Percentiles rank a stretch among this genome's conserved stretches.
phyloP scores from a whole-genome alignment of 352 stramenopile genomes.

The Phytophthora crassamura region DNA sequence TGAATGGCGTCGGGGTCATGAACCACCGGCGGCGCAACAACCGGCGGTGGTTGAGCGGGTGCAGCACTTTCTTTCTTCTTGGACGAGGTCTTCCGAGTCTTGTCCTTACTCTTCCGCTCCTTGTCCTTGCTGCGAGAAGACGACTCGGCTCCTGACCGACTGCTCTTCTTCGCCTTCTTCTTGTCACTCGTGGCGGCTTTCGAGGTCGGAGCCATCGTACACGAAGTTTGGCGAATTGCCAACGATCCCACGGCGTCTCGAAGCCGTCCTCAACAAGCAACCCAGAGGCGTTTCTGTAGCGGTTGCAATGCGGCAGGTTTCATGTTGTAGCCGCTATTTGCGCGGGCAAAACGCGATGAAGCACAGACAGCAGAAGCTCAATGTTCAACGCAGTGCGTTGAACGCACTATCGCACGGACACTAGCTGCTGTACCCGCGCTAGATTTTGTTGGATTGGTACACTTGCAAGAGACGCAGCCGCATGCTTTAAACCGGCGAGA shows the following conservation, averaged over 20 bases:
- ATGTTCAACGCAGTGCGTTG: no score
- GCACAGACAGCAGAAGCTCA: no score
- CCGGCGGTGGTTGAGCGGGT: not conserved
- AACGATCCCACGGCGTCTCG: not conserved
- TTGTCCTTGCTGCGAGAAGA: conserved; percentile 35
- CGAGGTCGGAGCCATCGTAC: conserved; percentile 18
- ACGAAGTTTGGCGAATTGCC: not conserved
- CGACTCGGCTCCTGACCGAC: conserved; percentile 11
- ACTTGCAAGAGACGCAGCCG: no score
- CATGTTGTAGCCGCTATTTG: no score
- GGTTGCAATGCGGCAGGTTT: not conserved
- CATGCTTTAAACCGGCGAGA: no score
- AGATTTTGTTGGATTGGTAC: no score
- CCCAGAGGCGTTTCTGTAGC: not conserved
- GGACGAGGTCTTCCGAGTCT: conserved; percentile 31
- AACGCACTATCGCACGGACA: no score
- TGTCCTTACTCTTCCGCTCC: conserved; percentile 47
- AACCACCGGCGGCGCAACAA: not conserved
- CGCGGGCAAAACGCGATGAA: no score
- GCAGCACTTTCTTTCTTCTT: conserved; percentile 15
- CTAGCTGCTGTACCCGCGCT: no score
- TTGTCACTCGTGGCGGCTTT: conserved; percentile 26
- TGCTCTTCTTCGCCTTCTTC: conserved; percentile 39
- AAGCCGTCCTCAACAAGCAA: not conserved
- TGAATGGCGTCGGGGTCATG: conserved; percentile 77